Base-by-base conservation (phyloP, 2,329 filamentous ascomycete species). In the Fusarium sp. region DNA sequence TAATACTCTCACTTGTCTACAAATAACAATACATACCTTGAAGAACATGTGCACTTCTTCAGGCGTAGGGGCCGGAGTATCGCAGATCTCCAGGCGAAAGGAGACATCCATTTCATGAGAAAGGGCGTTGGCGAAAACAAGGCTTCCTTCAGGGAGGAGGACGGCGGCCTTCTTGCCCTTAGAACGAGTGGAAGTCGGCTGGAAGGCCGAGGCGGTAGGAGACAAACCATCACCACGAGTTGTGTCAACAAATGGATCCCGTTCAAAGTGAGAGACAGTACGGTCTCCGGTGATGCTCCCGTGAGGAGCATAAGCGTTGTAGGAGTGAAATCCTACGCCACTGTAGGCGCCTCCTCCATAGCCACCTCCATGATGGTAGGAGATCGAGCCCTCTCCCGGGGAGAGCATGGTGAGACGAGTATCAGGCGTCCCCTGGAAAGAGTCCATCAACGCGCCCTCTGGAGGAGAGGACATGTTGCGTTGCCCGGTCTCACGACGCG, bases 351-450 rank as follows among this genome's bases (percentile, higher is more conserved):
- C 25, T 4, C n/a, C n/a, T 29, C 44, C 44, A 20, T 47, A 25
- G 4, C 44, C 24, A 7, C 34, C 49, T 11, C 22, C 34, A 10
- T 37, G 12, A 10, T 52, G 49, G 10, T 52, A 52, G 2, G 24
- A 27, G 1, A 52, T 34, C 2, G 34, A 29, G 12, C 24, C 16
- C 42, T 88, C 87, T 18, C 88, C 86, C 1, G 90, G 89, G 6
- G 90, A 92, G 75, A 91, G 91, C 8, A 86, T 81, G 7, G 89
- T 90, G 44, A 90, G 70, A 52, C 85, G 86, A 10, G 90, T 91
- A 62, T 91, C 88, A 0, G 90, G 90, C 8, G 91, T 92, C 18
- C 85, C 86, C 71, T 88, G 85, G 74, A 84, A 85, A 13, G 89
- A 90, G 54, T 87, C 86, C 32, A 83, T 83, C 22, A 81, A 83